Evolutionary conservation across 345 rosid species (phyloP), one percentile per base, ranked within the genome.

Genomic region (Eucalyptus brandiana): DNA sequence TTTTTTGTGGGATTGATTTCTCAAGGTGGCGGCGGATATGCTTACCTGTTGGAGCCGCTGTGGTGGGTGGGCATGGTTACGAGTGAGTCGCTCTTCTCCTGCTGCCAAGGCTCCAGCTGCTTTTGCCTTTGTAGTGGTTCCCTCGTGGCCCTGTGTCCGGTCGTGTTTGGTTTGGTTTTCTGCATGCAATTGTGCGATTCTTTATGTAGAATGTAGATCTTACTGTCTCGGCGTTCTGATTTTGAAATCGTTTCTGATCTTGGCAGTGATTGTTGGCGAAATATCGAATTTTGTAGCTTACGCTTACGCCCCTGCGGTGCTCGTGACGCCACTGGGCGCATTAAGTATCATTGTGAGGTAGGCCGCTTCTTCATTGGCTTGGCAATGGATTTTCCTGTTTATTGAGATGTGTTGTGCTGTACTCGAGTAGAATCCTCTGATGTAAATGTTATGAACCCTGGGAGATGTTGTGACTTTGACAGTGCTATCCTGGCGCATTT

Each of bases 31-130:
- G 98, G 98, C 49, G 98, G 98, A 90, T 96, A 96, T 88, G 95
- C 96, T 44, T 96, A 96, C 89, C 89, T 96, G 92, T 91, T 94
- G 92, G 96, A 96, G 93, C 98, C 98, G 9, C 93, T 96, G 8
- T 96, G 98, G 98, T 96, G 98, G 98, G 48, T 95, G 21, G 98
- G 98, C 92, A 95, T 96, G 98, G 30, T 96, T 47, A 96, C 97
- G 47, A 96, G 98, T 96, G 91, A 92, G 97, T 90, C 30, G 85
- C 47, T 89, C 62, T 60, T 58, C 83, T 44, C 1, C 48, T 40
- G 30, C 47, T 44, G 23, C 34, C 40, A 7, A 48, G 54, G 19
- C 37, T 32, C 28, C 5, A 44, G 47, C 23, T 81, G 42, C 49
- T 45, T 45, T 16, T 24, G 50, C 83, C 40, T 30, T 2, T 49